A percentile compares a stretch with the other conserved stretches of the same genome.
phyloP scores from a whole-genome alignment of 192 early-diverging fungal species.

The Rhizophagus prolifer region DNA sequence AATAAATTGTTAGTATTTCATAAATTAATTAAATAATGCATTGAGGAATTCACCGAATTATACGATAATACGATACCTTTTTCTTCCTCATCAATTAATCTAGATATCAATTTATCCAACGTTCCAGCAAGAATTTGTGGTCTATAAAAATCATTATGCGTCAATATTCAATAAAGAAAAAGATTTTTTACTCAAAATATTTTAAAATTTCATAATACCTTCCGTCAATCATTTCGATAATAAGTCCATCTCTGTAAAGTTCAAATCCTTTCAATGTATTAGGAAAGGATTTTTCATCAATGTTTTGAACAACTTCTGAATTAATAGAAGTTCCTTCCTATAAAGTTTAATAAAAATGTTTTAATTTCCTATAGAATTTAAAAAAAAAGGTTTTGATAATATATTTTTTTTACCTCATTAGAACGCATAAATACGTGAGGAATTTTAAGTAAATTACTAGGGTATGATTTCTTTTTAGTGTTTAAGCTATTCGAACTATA shows the following conservation, averaged over 20 bases:
- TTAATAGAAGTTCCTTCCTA: background rate
- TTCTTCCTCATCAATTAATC: conserved; percentile 61
- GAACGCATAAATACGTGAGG: conserved; percentile 1
- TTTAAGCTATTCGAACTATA: conserved; percentile 19
- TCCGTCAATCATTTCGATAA: background rate
- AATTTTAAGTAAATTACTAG: background rate
- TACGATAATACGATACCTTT: conserved; percentile 52
- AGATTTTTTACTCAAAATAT: background rate
- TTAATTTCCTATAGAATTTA: background rate
- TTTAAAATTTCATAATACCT: conserved; percentile 8
- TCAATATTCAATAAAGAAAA: background rate
- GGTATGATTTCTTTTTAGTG: conserved; percentile 10
- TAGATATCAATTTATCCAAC: conserved; percentile 59
- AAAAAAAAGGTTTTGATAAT: background rate
- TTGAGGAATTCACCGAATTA: no score
- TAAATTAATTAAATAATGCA: background rate
- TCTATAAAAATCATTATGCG: background rate
- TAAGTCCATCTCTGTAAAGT: background rate
- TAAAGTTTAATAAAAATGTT: background rate
- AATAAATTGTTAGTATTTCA: background rate
- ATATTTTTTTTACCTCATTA: conserved; percentile 10
- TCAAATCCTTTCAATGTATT: background rate
- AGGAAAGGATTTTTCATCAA: background rate
- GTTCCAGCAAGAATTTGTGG: conserved; percentile 60
- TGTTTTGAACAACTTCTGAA: background rate